Base-by-base conservation (phyloP, 805 yeast genomes). In the Candida peoriensis region DNA sequence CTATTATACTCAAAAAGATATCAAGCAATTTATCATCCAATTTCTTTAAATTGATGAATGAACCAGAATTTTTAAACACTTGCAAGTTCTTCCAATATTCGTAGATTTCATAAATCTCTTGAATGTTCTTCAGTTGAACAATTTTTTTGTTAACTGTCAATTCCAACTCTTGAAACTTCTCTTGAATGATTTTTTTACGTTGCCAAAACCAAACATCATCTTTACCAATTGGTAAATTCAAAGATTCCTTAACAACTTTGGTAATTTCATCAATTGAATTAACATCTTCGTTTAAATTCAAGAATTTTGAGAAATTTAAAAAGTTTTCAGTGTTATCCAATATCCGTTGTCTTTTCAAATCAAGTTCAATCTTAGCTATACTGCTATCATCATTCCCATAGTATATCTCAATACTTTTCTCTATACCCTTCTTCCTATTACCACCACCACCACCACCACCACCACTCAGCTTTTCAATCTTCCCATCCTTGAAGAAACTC, bases 401-500 rank as follows among this genome's bases (percentile, higher is more conserved):
- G n/a, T 36, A 44, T 4, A 9, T 34, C 1, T 33, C 28, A 6
- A 51, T 14, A 15, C 40, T 44, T 5, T 16, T 22, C 11, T 51
- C 57, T 28, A 52, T 41, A 4, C 17, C 36, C n/a, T n/a, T n/a
- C n/a, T n/a, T n/a, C n/a, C n/a, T n/a, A n/a, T n/a, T n/a, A n/a
- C n/a, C n/a, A n/a, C n/a, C n/a, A n/a, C n/a, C n/a, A n/a, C n/a
- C n/a, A n/a, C n/a, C n/a, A n/a, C n/a, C n/a, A n/a, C n/a, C n/a
- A n/a, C n/a, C n/a, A 8, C 35, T 24, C 36, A 39, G 30, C 18
- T 39, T 44, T 11, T 28, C 18, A n/a, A 47, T 20, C n/a, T 34
- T 35, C 5, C 32, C 19, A n/a, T 23, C 35, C 13, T 41, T 41
- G 21, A 44, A 24, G 35, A 52, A 52, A 27, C 49, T 42, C 20